Conservation (phyloP, 495 filamentous ascomycete species). For the Penicillium antarcticum region DNA sequence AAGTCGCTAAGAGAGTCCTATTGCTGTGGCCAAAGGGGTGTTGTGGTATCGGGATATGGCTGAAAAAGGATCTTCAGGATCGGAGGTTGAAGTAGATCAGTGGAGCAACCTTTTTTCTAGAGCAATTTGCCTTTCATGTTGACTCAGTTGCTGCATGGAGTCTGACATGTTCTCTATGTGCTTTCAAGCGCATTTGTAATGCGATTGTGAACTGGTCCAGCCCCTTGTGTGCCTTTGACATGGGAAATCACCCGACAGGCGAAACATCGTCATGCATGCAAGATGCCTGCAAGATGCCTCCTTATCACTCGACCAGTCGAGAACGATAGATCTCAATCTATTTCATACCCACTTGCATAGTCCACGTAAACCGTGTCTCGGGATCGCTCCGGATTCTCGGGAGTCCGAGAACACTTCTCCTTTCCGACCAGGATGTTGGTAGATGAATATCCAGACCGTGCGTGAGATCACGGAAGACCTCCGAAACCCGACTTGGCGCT, state of each 20-base stretch:
- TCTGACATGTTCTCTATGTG: no score
- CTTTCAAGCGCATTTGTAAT: background rate
- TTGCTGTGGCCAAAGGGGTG: background rate
- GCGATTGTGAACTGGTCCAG: background rate
- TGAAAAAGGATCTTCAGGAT: slow-evolving; percentile 5
- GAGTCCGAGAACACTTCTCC: background rate
- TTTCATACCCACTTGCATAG: background rate
- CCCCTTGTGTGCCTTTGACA: slow-evolving; percentile 5
- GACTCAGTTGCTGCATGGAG: background rate
- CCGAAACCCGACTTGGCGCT: background rate
- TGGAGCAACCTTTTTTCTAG: slow-evolving; percentile 6
- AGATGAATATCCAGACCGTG: background rate
- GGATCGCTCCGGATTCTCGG: background rate
- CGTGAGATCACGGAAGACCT: background rate
- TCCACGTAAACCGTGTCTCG: background rate
- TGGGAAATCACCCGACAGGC: slow-evolving; percentile 13
- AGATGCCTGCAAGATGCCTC: slow-evolving; percentile 9
- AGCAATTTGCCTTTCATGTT: background rate
- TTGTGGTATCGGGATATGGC: background rate
- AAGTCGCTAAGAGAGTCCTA: slow-evolving; percentile 4
- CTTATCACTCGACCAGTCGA: slow-evolving; percentile 1
- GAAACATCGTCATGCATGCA: slow-evolving; percentile 8
- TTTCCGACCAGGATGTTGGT: background rate
- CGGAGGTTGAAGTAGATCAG: slow-evolving; percentile 3
- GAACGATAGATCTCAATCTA: background rate